Percentiles rank a stretch among this genome's conserved stretches.
phyloP scores from a whole-genome alignment of 164 flowering plant genomes.

The Taxillus chinensis region DNA sequence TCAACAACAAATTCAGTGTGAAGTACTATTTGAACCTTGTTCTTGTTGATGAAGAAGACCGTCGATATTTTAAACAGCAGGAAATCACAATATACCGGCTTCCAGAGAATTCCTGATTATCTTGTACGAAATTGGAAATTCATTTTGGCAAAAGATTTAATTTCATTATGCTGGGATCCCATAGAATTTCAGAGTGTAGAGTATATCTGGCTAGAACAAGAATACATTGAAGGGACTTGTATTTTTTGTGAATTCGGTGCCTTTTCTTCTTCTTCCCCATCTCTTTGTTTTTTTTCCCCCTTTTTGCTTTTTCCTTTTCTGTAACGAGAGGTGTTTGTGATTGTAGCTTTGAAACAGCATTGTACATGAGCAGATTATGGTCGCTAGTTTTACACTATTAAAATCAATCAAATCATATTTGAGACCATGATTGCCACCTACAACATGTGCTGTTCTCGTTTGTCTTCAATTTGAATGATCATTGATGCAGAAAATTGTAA shows the following conservation, averaged over 20 bases:
- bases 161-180: too few species aligned
- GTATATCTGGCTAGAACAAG: not conserved
- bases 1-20: constrained; percentile 4
- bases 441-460: too few species aligned
- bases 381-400: not conserved
- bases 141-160: not conserved
- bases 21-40: constrained; percentile 6
- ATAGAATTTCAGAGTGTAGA: too few species aligned
- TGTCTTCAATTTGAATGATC: too few species aligned
- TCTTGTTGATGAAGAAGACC: constrained; percentile 4
- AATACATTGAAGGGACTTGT: not conserved
- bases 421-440: not conserved
- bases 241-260: not conserved
- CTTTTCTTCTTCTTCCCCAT: too few species aligned
- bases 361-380: not conserved
- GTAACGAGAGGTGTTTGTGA: not conserved
- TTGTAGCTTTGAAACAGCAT: not conserved
- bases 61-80: constrained; percentile 5
- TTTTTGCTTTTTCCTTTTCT: too few species aligned
- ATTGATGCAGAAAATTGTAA: too few species aligned
- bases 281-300: too few species aligned
- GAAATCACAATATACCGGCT: constrained; percentile 5
- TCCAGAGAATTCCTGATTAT: not conserved
- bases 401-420: not conserved
- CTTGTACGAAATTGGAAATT: not conserved